Evolutionary conservation across 2,329 filamentous ascomycete species (phyloP), one percentile per base, ranked within the genome.

Genomic region (Colletotrichum magnum): DNA sequence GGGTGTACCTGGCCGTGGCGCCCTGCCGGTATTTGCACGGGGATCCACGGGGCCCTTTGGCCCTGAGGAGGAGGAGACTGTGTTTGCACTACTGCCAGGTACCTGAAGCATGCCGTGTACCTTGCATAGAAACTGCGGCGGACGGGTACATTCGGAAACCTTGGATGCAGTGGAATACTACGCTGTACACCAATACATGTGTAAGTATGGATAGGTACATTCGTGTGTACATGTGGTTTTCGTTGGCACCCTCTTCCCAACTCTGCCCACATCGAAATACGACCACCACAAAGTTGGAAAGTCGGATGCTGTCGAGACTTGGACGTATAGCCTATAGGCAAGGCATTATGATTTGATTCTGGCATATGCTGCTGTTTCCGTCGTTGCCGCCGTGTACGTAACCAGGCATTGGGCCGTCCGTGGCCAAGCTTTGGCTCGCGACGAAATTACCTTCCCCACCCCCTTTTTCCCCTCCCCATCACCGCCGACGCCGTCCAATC

Each of bases 391-490:
- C 32, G 7, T 36, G 7, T 36, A 10, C 32, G 2, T 15, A n/a
- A 16, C 45, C 18, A n/a, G 16, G 45, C 18, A 47, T 47, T 47
- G 45, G 45, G 45, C 54, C 39, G 59, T 53, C 43, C 62, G 36
- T 39, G 51, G 21, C 66, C 66, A 69, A 69, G 66, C 66, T 69
- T 60, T 60, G 62, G 62, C 62, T 51, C 52, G 50, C n/a, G 50
- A 53, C 60, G 66, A 69, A 69, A 69, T 69, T 69, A 60, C 62
- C 18, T 66, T 66, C 66, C 32, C 66, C 66, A 69, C 66, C 66
- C 62, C 66, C 66, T 69, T 69, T 69, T 69, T 56, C 66, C 56
- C 36, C 66, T 56, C 66, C 56, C 36, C 66, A 66, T 66, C 66
- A 47, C 54, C 62, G 59, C 51, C 50, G 45, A 51, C 58, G 43